These are phyloP conservation scores for Salisapilia sapeloensis DNA, from an alignment of 352 stramenopile genomes.

Conservation along the genomic window DNA sequence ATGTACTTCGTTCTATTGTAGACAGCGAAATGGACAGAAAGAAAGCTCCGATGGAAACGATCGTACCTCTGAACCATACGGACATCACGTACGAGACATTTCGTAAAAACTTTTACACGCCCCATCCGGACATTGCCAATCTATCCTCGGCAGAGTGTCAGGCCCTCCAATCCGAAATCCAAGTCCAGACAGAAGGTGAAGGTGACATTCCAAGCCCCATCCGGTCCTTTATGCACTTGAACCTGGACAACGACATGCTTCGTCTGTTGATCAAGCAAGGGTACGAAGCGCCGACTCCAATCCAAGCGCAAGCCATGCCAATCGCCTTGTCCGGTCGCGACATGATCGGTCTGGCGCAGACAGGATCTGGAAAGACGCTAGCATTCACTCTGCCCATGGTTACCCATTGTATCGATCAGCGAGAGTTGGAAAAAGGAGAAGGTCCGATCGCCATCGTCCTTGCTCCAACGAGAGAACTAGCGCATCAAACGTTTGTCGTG, in stretches of 20 bases:
- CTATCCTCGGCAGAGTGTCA: slow-evolving; percentile 17
- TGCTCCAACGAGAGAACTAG: slow-evolving; percentile 63
- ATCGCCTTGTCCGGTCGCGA: slow-evolving; percentile 58
- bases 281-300: slow-evolving; percentile 60
- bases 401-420: slow-evolving; percentile 76
- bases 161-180: slow-evolving; percentile 22
- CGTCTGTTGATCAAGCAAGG: slow-evolving; percentile 45
- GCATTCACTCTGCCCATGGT: slow-evolving; percentile 95
- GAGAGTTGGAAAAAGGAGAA: slow-evolving; percentile 48
- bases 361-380: slow-evolving; percentile 94
- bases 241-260: slow-evolving; percentile 51
- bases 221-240: slow-evolving; percentile 56
- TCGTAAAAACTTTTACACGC: slow-evolving; percentile 57
- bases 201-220: slow-evolving; percentile 32
- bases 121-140: slow-evolving; percentile 16
- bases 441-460: slow-evolving; percentile 67
- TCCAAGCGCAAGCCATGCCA: slow-evolving; percentile 72
- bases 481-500: slow-evolving; percentile 72
- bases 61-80: slow-evolving; percentile 51
- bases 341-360: slow-evolving; percentile 87
- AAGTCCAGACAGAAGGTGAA: slow-evolving; percentile 24
- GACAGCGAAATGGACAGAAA: slow-evolving; percentile 10
- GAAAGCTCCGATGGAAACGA: slow-evolving; percentile 57
- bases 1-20: no score
- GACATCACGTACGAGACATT: slow-evolving; percentile 68